phyloP scores from a whole-genome alignment of 1,284 basidiomycete genomes.

The Ceratobasidium sp. region DNA sequence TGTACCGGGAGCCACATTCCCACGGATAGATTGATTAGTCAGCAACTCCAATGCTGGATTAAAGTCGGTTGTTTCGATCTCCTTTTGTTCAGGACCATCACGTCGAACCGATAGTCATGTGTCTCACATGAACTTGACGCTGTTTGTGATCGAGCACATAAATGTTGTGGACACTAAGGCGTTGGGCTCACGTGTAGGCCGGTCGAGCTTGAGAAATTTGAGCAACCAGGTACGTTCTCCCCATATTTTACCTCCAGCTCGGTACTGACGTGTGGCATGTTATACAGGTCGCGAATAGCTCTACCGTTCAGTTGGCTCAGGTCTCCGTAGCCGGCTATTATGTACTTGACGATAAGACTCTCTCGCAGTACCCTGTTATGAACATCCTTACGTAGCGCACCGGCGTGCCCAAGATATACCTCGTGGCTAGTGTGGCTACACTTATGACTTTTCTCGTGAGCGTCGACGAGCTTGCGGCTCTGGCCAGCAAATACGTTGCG shows the following conservation, averaged over 20 bases:
- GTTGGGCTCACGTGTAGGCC: too few relatives aligned
- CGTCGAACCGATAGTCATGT: too few relatives aligned
- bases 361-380: slow-evolving; percentile 90
- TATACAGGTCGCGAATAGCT: slow-evolving; percentile 75
- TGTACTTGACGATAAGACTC: slow-evolving; percentile 92
- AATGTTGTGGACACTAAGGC: too few relatives aligned
- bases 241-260: not conserved
- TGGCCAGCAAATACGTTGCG: slow-evolving; percentile 85
- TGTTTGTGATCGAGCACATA: too few relatives aligned
- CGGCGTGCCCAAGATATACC: slow-evolving; percentile 92
- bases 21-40: too few relatives aligned
- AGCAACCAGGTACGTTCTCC: slow-evolving; percentile 22
- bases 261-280: not conserved
- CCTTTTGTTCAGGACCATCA: too few relatives aligned
- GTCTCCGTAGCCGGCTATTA: slow-evolving; percentile 80
- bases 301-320: slow-evolving; percentile 81
- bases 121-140: too few relatives aligned
- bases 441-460: slow-evolving; percentile 77
- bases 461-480: slow-evolving; percentile 82
- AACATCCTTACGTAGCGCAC: slow-evolving; percentile 88
- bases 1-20: too few relatives aligned
- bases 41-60: too few relatives aligned
- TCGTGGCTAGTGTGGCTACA: slow-evolving; percentile 77
- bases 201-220: too few relatives aligned
- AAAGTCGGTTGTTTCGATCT: too few relatives aligned